Conservation (phyloP, 2,329 filamentous ascomycete species). For the Hypoxylon sp. region DNA sequence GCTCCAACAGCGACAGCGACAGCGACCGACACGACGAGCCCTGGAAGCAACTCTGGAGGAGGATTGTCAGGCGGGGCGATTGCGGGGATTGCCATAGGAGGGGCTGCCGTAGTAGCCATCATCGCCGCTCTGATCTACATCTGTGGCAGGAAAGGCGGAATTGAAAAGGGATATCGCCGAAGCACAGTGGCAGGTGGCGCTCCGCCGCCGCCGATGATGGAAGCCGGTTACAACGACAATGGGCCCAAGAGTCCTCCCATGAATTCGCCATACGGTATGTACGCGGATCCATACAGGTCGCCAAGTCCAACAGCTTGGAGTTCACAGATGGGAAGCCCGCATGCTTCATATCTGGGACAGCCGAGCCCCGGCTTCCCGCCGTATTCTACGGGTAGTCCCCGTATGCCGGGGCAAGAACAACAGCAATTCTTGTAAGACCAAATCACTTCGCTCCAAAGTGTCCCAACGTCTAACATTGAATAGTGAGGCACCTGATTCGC, state of each 20-base stretch:
- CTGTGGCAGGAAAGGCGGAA: slow-evolving; percentile 61
- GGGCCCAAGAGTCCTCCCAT: slow-evolving; percentile 38
- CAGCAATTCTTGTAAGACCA: slow-evolving; percentile 25
- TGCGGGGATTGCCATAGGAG: slow-evolving; percentile 71
- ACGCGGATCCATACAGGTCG: slow-evolving; percentile 35
- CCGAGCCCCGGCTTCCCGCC: slow-evolving; percentile 40
- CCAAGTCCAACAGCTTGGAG: slow-evolving; percentile 30
- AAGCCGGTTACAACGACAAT: slow-evolving; percentile 48
- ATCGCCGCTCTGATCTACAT: slow-evolving; percentile 64
- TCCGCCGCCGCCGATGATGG: slow-evolving; percentile 51
- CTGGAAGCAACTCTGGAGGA: slow-evolving; percentile 25
- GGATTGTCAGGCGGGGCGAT: slow-evolving; percentile 66
- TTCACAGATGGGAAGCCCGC: slow-evolving; percentile 42
- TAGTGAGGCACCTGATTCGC: slow-evolving; percentile 32
- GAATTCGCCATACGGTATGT: slow-evolving; percentile 32
- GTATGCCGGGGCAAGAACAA: slow-evolving; percentile 15
- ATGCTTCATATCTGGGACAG: slow-evolving; percentile 40
- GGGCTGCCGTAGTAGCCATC: slow-evolving; percentile 61
- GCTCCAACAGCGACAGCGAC: slow-evolving; percentile 1
- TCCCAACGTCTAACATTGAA: slow-evolving; percentile 10
- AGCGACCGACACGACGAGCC: slow-evolving; percentile 25
- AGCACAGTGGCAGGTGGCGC: slow-evolving; percentile 39
- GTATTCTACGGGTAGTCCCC: slow-evolving; percentile 8
- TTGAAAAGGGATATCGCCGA: slow-evolving; percentile 56
- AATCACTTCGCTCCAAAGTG: background rate